phyloP scores from a whole-genome alignment of 345 rosid genomes.

The Rhodamnia argentea region DNA sequence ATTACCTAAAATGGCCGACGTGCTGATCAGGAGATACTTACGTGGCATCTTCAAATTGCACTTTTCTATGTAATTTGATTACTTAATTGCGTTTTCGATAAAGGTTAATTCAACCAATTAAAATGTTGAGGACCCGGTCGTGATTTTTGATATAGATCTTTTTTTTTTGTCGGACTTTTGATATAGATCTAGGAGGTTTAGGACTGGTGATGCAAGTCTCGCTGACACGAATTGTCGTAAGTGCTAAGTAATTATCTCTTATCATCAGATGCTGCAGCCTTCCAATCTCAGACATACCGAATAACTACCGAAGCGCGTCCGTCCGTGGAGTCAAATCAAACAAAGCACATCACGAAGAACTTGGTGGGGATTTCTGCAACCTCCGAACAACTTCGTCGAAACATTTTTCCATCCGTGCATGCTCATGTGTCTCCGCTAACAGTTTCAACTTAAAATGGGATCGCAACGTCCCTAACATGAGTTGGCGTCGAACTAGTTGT shows the following conservation, averaged over 20 bases:
- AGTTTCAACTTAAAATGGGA: background rate
- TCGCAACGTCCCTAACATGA: background rate
- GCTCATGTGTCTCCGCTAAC: background rate
- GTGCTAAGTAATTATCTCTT: background rate
- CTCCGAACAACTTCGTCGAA: background rate
- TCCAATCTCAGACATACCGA: background rate
- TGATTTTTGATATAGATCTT: background rate
- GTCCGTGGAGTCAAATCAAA: background rate
- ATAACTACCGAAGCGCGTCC: background rate
- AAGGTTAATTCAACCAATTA: background rate
- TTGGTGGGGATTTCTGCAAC: background rate
- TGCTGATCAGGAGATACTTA: background rate
- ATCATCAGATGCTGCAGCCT: background rate
- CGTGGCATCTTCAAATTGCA: background rate
- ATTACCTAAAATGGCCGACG: accelerated
- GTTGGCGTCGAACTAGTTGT: background rate
- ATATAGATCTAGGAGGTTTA: background rate
- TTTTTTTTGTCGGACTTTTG: too few relatives aligned
- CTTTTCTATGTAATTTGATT: background rate
- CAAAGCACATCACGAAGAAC: background rate
- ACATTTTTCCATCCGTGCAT: background rate
- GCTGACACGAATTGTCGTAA: background rate
- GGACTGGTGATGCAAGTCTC: background rate
- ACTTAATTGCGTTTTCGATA: background rate
- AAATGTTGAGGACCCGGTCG: background rate